These are phyloP conservation scores for Cercospora canescens DNA, from an alignment of 2,329 filamentous ascomycete genomes.

Conservation along the genomic window DNA sequence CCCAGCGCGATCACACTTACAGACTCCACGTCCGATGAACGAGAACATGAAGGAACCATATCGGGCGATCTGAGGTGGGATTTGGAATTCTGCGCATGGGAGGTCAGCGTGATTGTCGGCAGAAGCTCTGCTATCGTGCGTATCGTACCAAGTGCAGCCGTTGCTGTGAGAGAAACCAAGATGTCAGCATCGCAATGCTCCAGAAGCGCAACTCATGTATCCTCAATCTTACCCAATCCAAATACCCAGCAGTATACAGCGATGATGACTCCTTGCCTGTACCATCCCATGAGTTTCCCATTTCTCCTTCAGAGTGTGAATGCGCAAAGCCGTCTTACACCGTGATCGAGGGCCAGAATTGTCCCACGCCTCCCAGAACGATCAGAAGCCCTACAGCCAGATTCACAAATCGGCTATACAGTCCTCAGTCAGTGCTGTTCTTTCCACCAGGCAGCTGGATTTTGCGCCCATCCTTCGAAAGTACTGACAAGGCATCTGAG, in stretches of 20 bases:
- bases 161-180: slow-evolving; percentile 49
- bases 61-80: slow-evolving; percentile 86
- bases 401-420: slow-evolving; percentile 85
- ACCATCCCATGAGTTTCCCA: neutral
- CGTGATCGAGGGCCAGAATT: slow-evolving; percentile 60
- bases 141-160: slow-evolving; percentile 54
- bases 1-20: slow-evolving; percentile 55
- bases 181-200: slow-evolving; percentile 9
- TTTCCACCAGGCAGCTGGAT: slow-evolving; percentile 14
- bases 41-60: slow-evolving; percentile 98
- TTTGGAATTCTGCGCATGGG: slow-evolving; percentile 72
- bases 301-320: neutral
- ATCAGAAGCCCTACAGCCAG: slow-evolving; percentile 83
- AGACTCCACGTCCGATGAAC: slow-evolving; percentile 91
- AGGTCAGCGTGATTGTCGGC: neutral
- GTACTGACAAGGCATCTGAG: slow-evolving; percentile 83
- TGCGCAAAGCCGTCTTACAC: slow-evolving; percentile 52
- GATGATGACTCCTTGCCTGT: slow-evolving; percentile 71
- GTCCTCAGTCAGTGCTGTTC: slow-evolving; percentile 14
- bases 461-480: neutral
- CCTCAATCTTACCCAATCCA: slow-evolving; percentile 66
- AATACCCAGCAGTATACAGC: slow-evolving; percentile 90
- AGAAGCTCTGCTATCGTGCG: neutral
- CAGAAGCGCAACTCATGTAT: neutral
- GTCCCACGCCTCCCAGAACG: slow-evolving; percentile 76